Evolutionary conservation across 2,329 filamentous ascomycete genomes (phyloP), one percentile per base, ranked within the genome.

Genomic region (Hymenoscyphus repandus): DNA sequence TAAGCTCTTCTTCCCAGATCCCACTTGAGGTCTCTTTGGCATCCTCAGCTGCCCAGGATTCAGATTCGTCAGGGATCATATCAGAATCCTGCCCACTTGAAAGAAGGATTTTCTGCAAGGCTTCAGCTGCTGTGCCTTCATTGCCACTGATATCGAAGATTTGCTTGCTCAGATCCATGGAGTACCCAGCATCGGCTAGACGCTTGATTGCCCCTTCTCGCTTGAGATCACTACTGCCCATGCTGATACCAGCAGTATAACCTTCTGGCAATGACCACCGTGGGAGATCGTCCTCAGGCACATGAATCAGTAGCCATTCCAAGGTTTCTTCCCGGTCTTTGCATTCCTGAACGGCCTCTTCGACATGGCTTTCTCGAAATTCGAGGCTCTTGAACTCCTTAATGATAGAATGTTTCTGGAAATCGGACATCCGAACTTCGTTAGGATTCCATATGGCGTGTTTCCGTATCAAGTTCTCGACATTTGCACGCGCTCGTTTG

Each of bases 241-340:
- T 84, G 40, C 85, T 90, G 22, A 97, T 85, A 18, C 93, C 93
- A 27, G 91, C 92, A 10, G 88, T 84, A 67, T 99, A 99, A 54
- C 85, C 88, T 69, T 95, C 91, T 0, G 93, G 93, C 38, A 99
- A 73, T 60, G 89, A 89, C 90, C 92, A 97, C 6, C 80, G 75
- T 1, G 93, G 93, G n/a, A 97, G 73, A 63, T 97, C 93, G 65
- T 99, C 93, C 66, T 99, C 93, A 1, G 93, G 93, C 2, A 99
- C 90, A 69, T 99, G 92, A 46, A 97, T 91, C 44, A 99, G 78
- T 13, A 99, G 77, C 93, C 93, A 99, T 67, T 97, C 92, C 2
- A 99, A 76, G 13, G 90, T 85, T 70, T 99, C 93, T 66, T 96
- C 91, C 30, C 86, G 79, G 66, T 96, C 90, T 68, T 92, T 95